Conservation (phyloP, 176 grass and related monocot species). For the Zea luxurians region DNA sequence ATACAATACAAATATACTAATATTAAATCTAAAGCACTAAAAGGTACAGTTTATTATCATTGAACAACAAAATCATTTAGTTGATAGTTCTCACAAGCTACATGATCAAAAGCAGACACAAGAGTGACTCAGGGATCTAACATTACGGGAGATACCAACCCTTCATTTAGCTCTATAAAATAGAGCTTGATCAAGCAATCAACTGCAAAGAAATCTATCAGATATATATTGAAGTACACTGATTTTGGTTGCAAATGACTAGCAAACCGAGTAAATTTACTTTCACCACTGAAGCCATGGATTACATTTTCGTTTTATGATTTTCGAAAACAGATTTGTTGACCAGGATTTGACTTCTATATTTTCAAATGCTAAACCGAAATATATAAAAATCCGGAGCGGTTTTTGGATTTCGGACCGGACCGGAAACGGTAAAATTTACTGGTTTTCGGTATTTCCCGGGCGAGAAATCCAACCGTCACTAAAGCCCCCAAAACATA, state of each 20-base stretch:
- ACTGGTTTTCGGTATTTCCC: too few species aligned
- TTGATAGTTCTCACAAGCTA: neutral
- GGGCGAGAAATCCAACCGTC: too few species aligned
- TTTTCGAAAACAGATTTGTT: too few species aligned
- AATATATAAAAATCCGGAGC: too few species aligned
- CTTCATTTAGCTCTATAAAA: constrained; percentile 12
- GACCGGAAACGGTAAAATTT: too few species aligned
- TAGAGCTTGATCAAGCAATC: neutral
- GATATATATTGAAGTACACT: neutral
- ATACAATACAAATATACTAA: neutral
- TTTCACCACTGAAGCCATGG: neutral
- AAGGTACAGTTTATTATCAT: neutral
- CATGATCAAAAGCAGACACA: constrained; percentile 1
- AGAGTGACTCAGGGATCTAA: neutral
- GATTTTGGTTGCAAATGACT: neutral
- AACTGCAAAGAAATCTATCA: neutral
- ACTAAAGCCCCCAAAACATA: neutral
- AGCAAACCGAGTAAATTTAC: neutral
- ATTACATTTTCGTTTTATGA: too few species aligned
- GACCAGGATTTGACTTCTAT: too few species aligned
- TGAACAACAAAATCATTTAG: constrained; percentile 5
- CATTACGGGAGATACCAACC: neutral
- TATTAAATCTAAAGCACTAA: constrained; percentile 8
- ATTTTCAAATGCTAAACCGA: too few species aligned
- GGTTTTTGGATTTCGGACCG: too few species aligned